Evolutionary conservation across 345 rosid species (phyloP).

Genomic region (Eucalyptus tenuipes): DNA sequence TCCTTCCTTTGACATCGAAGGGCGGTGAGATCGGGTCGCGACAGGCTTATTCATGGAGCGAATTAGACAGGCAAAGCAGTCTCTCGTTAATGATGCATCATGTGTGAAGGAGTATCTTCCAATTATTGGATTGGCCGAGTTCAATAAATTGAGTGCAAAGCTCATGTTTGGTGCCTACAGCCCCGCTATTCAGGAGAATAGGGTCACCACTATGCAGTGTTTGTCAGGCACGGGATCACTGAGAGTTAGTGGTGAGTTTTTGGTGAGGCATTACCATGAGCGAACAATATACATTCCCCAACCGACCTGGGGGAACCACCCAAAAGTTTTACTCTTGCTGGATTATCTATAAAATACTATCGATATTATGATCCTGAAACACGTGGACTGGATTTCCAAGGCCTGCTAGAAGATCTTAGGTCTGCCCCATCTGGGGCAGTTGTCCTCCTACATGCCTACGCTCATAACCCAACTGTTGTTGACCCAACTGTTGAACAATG

Average conservation of each 20-base stretch:
- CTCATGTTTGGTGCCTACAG: slow-evolving; percentile 82
- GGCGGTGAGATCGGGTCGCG: too few relatives aligned
- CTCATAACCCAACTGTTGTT: slow-evolving; percentile 97
- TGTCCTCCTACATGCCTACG: slow-evolving; percentile 95
- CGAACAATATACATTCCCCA: slow-evolving; percentile 72
- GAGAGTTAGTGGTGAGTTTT: slow-evolving; percentile 84
- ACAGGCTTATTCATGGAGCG: too few relatives aligned
- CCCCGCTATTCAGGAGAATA: slow-evolving; percentile 63
- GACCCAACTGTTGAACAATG: slow-evolving; percentile 88
- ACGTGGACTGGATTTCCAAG: slow-evolving; percentile 82
- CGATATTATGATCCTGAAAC: slow-evolving; percentile 93
- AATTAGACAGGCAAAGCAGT: too few relatives aligned
- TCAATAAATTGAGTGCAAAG: slow-evolving; percentile 86
- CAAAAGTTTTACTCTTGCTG: slow-evolving; percentile 71
- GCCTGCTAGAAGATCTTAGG: slow-evolving; percentile 75
- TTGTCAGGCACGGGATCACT: slow-evolving; percentile 90
- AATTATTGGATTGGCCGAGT: slow-evolving; percentile 78
- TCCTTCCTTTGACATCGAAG: too few relatives aligned
- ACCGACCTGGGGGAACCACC: slow-evolving; percentile 99
- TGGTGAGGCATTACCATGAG: slow-evolving; percentile 79
- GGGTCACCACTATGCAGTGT: slow-evolving; percentile 74
- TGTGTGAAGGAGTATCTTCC: slow-evolving; percentile 94
- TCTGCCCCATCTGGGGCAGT: slow-evolving; percentile 88
- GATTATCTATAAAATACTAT: slow-evolving; percentile 73
- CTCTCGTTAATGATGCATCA: too few relatives aligned